phyloP scores from a whole-genome alignment of 2,329 filamentous ascomycete genomes.

The Ophiosphaerella korrae region DNA sequence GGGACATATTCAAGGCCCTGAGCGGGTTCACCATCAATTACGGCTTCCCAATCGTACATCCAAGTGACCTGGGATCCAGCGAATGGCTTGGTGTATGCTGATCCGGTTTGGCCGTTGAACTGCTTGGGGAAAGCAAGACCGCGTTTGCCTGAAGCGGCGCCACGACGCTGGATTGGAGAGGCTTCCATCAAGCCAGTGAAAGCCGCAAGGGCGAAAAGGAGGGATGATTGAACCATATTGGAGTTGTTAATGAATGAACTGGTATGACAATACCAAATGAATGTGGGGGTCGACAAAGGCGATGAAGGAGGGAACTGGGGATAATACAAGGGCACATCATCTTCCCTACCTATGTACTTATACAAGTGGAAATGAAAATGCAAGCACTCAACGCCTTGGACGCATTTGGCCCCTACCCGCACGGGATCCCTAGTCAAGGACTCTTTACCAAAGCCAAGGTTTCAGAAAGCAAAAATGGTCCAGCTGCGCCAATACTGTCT shows the following conservation, averaged over 20 bases:
- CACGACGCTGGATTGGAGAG: conserved; percentile 30
- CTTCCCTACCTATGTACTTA: conserved; percentile 13
- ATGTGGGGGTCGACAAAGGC: conserved; percentile 13
- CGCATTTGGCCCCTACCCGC: conserved; percentile 8
- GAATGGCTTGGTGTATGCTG: conserved; percentile 29
- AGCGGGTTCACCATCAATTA: conserved; percentile 50
- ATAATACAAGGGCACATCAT: background rate
- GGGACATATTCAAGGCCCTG: conserved; percentile 65
- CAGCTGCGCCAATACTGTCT: conserved; percentile 19
- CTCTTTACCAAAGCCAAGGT: conserved; percentile 12
- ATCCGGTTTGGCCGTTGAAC: conserved; percentile 27
- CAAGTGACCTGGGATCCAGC: conserved; percentile 55
- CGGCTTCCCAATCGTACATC: conserved; percentile 70
- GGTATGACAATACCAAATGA: conserved; percentile 15
- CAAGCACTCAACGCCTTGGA: conserved; percentile 8
- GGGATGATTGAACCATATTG: conserved; percentile 27
- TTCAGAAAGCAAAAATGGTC: conserved; percentile 18
- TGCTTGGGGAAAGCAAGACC: conserved; percentile 38
- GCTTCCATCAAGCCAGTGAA: conserved; percentile 34
- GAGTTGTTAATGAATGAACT: conserved; percentile 11
- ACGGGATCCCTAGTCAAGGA: conserved; percentile 12
- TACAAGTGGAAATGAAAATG: conserved; percentile 15
- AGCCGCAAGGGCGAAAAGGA: conserved; percentile 37
- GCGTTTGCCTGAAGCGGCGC: conserved; percentile 30
- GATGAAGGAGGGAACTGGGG: conserved; percentile 16